phyloP scores from a whole-genome alignment of 768 basidiomycete genomes.

The Kwoniella shandongensis region DNA sequence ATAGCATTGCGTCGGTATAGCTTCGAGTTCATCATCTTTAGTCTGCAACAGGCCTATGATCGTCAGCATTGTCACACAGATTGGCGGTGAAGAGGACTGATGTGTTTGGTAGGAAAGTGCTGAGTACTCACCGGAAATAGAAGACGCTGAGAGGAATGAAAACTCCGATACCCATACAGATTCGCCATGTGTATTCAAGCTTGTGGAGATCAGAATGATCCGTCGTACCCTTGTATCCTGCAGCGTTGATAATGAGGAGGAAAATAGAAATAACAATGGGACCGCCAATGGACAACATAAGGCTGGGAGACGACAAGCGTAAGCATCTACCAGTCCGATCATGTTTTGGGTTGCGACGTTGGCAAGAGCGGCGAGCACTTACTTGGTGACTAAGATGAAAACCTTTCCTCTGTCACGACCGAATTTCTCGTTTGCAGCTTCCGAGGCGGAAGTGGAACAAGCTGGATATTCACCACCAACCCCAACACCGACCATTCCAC shows the following conservation, averaged over 20 bases:
- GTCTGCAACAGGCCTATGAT: conserved; percentile 53
- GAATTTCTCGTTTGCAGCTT: conserved; percentile 72
- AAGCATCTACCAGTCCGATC: too few relatives aligned
- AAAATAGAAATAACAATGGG: conserved; percentile 68
- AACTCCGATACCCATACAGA: conserved; percentile 63
- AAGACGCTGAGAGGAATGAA: conserved; percentile 67
- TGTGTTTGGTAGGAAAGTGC: neutral
- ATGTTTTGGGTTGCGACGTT: neutral
- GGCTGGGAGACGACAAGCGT: conserved; percentile 14
- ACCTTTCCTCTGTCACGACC: conserved; percentile 64
- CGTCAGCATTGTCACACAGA: neutral
- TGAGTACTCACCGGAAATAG: conserved; percentile 50
- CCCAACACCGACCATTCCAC: conserved; percentile 62
- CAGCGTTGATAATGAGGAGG: conserved; percentile 64
- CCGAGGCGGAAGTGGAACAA: conserved; percentile 67
- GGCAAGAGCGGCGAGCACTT: conserved; percentile 21
- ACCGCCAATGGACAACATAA: conserved; percentile 62
- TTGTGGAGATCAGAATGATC: conserved; percentile 24
- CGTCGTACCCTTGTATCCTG: conserved; percentile 31
- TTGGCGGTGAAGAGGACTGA: conserved; percentile 3
- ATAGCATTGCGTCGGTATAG: conserved; percentile 68
- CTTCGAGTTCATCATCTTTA: conserved; percentile 69
- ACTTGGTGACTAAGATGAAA: conserved; percentile 78
- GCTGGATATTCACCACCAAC: conserved; percentile 78
- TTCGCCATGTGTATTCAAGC: conserved; percentile 32